These are phyloP conservation scores for Ogataea hybrid DNA, from an alignment of 1,139 yeast species.

Conservation along the genomic window DNA sequence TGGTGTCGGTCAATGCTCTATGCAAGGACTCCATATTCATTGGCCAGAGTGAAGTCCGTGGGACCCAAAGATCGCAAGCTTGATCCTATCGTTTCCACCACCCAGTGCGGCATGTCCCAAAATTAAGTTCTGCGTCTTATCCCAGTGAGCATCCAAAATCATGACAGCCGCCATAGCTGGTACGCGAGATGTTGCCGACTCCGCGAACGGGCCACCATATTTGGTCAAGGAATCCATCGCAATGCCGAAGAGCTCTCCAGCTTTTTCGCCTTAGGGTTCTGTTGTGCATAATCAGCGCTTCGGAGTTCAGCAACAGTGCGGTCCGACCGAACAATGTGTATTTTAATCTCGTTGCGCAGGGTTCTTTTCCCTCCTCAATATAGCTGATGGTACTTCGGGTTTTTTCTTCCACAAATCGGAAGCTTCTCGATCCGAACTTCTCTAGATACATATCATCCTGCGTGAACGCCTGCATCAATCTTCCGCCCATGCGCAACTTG, in stretches of 20 bases:
- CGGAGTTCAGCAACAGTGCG: constrained; percentile 69
- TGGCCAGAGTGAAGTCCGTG: constrained; percentile 96
- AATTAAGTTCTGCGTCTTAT: constrained; percentile 54
- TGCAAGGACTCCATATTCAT: constrained; percentile 65
- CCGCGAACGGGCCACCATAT: constrained; percentile 54
- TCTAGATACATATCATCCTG: constrained; percentile 83
- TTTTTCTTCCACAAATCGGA: constrained; percentile 73
- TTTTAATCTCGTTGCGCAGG: constrained; percentile 62
- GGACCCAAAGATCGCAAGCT: constrained; percentile 88
- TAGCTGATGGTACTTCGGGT: constrained; percentile 47
- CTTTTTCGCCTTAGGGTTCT: constrained; percentile 69
- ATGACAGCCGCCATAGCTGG: constrained; percentile 82
- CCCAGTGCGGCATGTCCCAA: constrained; percentile 94
- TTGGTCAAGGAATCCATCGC: constrained; percentile 69
- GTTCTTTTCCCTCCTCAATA: constrained; percentile 37
- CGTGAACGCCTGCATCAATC: constrained; percentile 92
- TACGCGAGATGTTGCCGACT: constrained; percentile 36
- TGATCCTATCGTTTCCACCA: constrained; percentile 71
- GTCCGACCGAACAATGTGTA: constrained; percentile 70
- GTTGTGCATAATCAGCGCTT: constrained; percentile 84
- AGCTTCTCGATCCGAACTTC: constrained; percentile 79
- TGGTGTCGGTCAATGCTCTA: constrained; percentile 68
- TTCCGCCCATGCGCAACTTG: constrained; percentile 79
- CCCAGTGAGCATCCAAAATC: constrained; percentile 85
- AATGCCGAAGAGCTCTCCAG: constrained; percentile 74